phyloP scores from a whole-genome alignment of 2,329 filamentous ascomycete genomes.

The Colletotrichum tanaceti region DNA sequence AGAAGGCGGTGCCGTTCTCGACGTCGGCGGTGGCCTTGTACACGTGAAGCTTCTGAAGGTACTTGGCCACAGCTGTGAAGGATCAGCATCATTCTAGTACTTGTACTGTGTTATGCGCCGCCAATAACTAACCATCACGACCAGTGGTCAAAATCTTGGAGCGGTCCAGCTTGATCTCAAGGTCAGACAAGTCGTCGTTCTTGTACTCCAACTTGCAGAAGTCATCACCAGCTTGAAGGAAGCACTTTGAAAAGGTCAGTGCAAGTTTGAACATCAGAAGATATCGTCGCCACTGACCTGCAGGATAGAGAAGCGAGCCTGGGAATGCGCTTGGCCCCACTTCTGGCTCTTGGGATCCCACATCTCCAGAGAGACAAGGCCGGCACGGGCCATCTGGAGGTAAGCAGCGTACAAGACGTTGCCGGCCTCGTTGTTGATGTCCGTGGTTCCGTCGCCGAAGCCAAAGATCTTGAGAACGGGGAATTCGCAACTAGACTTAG shows the following conservation, averaged over 20 bases:
- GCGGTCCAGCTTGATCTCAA: constrained; percentile 85
- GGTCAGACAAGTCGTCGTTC: constrained; percentile 79
- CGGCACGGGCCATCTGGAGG: constrained; percentile 93
- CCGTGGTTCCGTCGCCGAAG: constrained; percentile 79
- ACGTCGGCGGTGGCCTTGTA: constrained; percentile 93
- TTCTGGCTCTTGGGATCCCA: constrained; percentile 93
- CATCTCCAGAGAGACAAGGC: constrained; percentile 87
- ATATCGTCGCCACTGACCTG: constrained; percentile 52
- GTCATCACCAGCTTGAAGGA: constrained; percentile 85
- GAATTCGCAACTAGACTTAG: constrained; percentile 77
- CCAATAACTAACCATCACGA: constrained; percentile 65
- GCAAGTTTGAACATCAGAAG: neutral
- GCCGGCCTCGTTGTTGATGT: constrained; percentile 82
- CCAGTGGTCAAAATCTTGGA: constrained; percentile 87
- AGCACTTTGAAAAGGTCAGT: constrained; percentile 62
- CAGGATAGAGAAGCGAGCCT: constrained; percentile 90
- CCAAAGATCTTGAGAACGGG: constrained; percentile 90
- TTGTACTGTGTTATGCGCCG: neutral
- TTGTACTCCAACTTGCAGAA: constrained; percentile 86
- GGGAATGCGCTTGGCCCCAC: constrained; percentile 94
- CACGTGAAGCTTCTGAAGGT: constrained; percentile 90
- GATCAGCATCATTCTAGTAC: constrained; percentile 43
- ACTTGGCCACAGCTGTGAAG: constrained; percentile 77
- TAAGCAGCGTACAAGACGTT: constrained; percentile 91
- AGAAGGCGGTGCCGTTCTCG: constrained; percentile 80